Evolutionary conservation across 352 stramenopile genomes (phyloP), one percentile per base, ranked within the genome.

Genomic region (Thraustochytrium striatum): DNA sequence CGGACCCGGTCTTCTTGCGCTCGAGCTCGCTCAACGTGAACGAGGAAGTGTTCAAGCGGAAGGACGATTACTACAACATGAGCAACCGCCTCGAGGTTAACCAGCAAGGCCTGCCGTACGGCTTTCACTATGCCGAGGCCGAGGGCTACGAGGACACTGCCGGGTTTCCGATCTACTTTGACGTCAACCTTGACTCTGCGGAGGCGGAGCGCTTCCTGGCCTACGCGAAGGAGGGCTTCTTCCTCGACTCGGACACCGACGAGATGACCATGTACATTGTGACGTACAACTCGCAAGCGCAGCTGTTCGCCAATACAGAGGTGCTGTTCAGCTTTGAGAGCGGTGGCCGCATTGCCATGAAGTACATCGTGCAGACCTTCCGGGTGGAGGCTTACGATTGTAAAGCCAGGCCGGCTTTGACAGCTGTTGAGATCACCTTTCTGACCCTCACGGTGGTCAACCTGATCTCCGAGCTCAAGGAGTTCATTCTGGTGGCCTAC

Each of bases 141-240:
- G 32, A 70, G 11, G 0, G 19, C 52, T 59, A 19, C 28, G 58
- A 28, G 21, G 35, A 21, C 0, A 38, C 36, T 7, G 65, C 21
- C 19, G 65, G 65, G 0, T 75, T 70, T 33, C 65, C 65, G 32
- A 32, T 75, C 19, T 75, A 75, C 36, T 25, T 75, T 3, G 65
- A 75, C 41, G 50, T 43, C 0, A 75, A 75, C 25, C n/a, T 75
- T 7, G 52, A 43, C 35, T 43, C 7, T 25, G 47, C 13, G 11
- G 11, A 38, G 19, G 65, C 65, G n/a, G 11, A 8, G 0, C 11
- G 52, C 16, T 70, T 43, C 3, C 52, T 75, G 13, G 65, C 65
- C 9, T 75, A 75, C 39, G 52, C 39, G 65, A 16, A 61, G 7
- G 65, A 75, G 52, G 65, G 65, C 16, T 75, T 75, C 25, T 75